Conservation (phyloP, 192 early-diverging fungal genomes). For the Rhizophlyctis rosea region DNA sequence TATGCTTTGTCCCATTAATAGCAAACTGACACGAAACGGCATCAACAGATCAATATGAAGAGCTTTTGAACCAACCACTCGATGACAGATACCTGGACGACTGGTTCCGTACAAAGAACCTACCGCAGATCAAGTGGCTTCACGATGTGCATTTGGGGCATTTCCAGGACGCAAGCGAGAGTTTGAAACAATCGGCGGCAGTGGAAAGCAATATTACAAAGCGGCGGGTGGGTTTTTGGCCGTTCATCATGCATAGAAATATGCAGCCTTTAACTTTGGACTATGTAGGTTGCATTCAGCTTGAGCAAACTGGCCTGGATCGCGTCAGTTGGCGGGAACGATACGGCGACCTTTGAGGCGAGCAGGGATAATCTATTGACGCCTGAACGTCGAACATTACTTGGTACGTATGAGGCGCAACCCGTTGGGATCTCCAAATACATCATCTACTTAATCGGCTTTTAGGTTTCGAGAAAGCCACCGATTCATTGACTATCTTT, state of each 20-base stretch:
- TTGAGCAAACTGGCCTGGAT: constrained; percentile 3
- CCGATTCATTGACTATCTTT: background rate
- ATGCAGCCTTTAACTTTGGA: too few species aligned
- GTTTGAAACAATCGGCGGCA: background rate
- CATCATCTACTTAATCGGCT: too few species aligned
- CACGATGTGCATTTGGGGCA: constrained; percentile 3
- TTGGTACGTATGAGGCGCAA: background rate
- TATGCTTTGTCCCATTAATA: background rate
- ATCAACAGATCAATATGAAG: too few species aligned
- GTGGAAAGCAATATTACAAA: background rate
- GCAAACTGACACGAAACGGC: background rate
- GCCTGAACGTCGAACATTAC: background rate
- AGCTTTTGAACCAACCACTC: background rate
- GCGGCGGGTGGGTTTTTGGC: background rate
- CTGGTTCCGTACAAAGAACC: background rate
- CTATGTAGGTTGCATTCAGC: background rate
- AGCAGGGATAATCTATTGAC: background rate
- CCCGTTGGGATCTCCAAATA: background rate
- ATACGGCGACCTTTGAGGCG: background rate
- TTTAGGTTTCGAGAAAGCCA: background rate
- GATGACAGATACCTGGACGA: constrained; percentile 8
- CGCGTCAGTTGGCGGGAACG: background rate
- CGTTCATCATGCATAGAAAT: background rate
- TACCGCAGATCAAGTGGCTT: constrained; percentile 14
- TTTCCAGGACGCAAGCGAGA: constrained; percentile 6